Base-by-base conservation (phyloP, 139 green algal species). In the Coelastrella sp. region DNA sequence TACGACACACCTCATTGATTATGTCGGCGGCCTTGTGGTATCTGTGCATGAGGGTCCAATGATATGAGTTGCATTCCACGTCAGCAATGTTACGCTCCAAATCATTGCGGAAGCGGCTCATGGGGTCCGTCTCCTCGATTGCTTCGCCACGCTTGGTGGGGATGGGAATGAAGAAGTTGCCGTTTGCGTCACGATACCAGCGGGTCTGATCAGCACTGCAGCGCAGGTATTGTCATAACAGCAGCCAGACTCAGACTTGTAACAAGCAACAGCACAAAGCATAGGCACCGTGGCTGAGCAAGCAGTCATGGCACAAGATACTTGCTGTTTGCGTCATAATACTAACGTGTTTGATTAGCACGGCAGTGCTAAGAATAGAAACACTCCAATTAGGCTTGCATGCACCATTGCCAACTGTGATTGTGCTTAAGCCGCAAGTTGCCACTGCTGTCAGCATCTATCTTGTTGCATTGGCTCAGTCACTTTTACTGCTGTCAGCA, bases 1-100 rank as follows among this genome's bases (percentile, higher is more conserved):
- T 13, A 71, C 8, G 8, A 71, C 93, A 71, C 20, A 96, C 95
- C 76, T 95, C 91, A 6, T 92, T 89, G 76, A 99, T 80, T n/a
- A 99, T 94, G 87, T 98, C 97, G 3, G 97, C 87, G 14, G 96
- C 97, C 79, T 97, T 96, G 95, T 99, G 99, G 95, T 97, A 99
- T 73, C 97, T 94, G 95, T 99, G 97, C 97, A 99, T 99, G 80
- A 99, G 96, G 10, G 97, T 99, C 97, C 97, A 99, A 23, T 91
- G 88, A 74, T 71, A 90, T 56, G 85, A 94, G 78, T 97, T 95
- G 68, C 94, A 91, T 93, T 99, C 96, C 47, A 89, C 92, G 73
- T 98, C 97, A 19, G 98, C 94, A 80, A 99, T 98, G 58, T 82
- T 91, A 56, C 93, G 93, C 79, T 91, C 94, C 22, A 99, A 90